Evolutionary conservation across 1,284 basidiomycete genomes (phyloP).

Genomic region (Fistulinella cinereoalba): DNA sequence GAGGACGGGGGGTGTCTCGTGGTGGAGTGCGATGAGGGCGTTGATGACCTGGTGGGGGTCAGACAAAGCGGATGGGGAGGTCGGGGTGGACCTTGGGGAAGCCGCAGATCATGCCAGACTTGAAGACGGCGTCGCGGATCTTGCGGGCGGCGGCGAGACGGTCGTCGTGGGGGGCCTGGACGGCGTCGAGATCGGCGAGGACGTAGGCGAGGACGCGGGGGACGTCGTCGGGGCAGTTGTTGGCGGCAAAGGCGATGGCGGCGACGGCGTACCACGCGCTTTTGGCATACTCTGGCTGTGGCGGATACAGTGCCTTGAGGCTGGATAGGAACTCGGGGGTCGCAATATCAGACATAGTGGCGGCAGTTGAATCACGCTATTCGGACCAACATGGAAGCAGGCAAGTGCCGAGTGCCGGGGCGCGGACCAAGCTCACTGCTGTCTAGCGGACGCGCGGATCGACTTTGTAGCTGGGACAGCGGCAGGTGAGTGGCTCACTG

Average conservation of each 20-base stretch:
- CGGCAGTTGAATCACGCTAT: too few relatives aligned
- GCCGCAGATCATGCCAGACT: constrained; percentile 52
- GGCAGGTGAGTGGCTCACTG: too few relatives aligned
- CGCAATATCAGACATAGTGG: constrained; percentile 13
- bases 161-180: constrained; percentile 32
- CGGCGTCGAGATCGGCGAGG: constrained; percentile 39
- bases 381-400: too few relatives aligned
- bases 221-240: constrained; percentile 55
- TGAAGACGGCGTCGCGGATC: constrained; percentile 56
- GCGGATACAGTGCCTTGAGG: constrained; percentile 26
- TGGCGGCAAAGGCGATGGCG: constrained; percentile 52
- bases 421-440: too few relatives aligned
- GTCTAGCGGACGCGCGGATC: constrained; percentile 48
- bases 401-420: too few relatives aligned
- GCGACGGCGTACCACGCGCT: constrained; percentile 59
- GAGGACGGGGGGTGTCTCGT: constrained; percentile 41
- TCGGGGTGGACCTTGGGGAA: constrained; percentile 38
- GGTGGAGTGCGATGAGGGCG: constrained; percentile 41
- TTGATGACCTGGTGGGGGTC: constrained; percentile 39
- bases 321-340: constrained; percentile 24
- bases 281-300: constrained; percentile 7
- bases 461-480: constrained; percentile 76
- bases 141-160: constrained; percentile 43
- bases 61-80: too few relatives aligned
- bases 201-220: constrained; percentile 50